Evolutionary conservation across 768 basidiomycete genomes (phyloP).

Genomic region (Mycena vulgaris): DNA sequence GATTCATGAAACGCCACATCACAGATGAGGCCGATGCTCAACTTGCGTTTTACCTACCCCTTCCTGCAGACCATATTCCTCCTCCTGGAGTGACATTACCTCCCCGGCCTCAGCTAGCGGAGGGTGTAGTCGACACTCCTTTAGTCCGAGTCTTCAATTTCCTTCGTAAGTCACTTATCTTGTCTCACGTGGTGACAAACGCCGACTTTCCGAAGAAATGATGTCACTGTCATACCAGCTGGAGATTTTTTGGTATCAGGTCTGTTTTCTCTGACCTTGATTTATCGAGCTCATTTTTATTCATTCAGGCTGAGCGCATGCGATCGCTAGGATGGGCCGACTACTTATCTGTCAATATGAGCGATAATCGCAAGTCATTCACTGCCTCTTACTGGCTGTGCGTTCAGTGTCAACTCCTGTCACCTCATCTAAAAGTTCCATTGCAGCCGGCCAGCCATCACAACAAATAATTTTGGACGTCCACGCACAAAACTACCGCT

Average conservation of each 20-base stretch:
- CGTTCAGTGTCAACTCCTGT: conserved; percentile 40
- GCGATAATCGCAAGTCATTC: conserved; percentile 76
- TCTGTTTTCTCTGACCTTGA: conserved; percentile 38
- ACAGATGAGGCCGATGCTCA: conserved; percentile 81
- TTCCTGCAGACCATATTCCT: conserved; percentile 58
- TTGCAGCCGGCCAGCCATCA: conserved; percentile 42
- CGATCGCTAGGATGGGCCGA: conserved; percentile 91
- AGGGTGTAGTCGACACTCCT: conserved; percentile 82
- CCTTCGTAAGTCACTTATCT: conserved; percentile 72
- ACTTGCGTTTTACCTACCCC: conserved; percentile 73
- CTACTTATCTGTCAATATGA: conserved; percentile 80
- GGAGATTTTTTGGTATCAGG: conserved; percentile 89
- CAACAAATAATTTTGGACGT: conserved; percentile 45
- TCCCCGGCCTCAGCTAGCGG: conserved; percentile 67
- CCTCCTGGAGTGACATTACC: conserved; percentile 60
- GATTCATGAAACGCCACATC: conserved; percentile 75
- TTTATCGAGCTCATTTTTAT: conserved; percentile 33
- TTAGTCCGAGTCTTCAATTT: conserved; percentile 91
- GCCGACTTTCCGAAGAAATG: conserved; percentile 69
- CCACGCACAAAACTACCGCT: conserved; percentile 65
- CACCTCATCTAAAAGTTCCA: neutral
- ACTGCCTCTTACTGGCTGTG: conserved; percentile 92
- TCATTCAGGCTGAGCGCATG: conserved; percentile 76
- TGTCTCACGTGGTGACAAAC: neutral
- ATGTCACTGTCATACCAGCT: conserved; percentile 95